Conservation (phyloP, 148 eudicot species). For the Camellia lanceoleosa region DNA sequence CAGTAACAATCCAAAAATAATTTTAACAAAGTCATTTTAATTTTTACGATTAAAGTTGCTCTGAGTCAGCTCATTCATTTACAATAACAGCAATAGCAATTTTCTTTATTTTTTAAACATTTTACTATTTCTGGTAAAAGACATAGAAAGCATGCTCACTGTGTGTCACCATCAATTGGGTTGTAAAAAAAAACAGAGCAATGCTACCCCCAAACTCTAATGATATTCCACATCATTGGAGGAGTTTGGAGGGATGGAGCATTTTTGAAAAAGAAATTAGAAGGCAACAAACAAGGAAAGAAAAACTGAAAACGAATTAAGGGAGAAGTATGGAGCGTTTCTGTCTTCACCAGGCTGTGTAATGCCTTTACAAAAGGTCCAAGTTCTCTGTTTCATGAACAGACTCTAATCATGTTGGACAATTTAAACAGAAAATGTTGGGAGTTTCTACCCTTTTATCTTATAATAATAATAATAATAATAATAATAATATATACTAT, state of each 20-base stretch:
- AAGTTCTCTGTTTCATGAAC: conserved; percentile 41
- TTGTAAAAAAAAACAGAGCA: neutral
- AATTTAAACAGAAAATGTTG: conserved; percentile 26
- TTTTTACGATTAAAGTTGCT: too few relatives aligned
- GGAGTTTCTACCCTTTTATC: conserved; percentile 8
- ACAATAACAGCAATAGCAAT: too few relatives aligned
- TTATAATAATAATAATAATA: neutral
- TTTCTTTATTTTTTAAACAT: too few relatives aligned
- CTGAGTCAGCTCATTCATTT: too few relatives aligned
- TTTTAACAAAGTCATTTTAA: too few relatives aligned
- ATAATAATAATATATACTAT: neutral
- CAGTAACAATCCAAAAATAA: too few relatives aligned
- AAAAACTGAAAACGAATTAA: conserved; percentile 1
- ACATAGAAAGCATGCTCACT: too few relatives aligned
- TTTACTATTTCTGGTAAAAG: too few relatives aligned
- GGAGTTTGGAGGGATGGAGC: neutral
- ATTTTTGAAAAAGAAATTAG: too few relatives aligned
- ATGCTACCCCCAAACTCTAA: too few relatives aligned
- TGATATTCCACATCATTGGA: too few relatives aligned
- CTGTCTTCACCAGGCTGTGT: conserved; percentile 36
- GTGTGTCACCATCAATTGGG: too few relatives aligned
- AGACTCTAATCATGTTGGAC: conserved; percentile 32
- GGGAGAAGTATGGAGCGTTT: conserved; percentile 42
- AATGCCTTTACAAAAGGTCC: conserved; percentile 34
- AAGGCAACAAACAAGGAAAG: neutral